Conservation (phyloP, 495 filamentous ascomycete genomes). For the Neurospora sp. region DNA sequence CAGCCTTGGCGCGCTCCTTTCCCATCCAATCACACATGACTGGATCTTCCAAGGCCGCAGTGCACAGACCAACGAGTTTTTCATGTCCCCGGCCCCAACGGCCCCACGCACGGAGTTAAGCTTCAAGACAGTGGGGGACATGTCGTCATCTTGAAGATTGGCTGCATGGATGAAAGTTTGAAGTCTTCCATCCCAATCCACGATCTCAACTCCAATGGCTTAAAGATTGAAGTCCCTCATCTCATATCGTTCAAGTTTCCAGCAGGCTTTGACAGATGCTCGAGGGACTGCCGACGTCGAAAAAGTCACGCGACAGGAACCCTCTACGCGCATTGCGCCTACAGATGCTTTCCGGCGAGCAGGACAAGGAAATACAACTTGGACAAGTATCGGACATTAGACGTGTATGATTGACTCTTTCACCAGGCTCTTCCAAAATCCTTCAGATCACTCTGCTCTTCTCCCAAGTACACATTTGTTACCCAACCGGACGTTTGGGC, state of each 20-base stretch:
- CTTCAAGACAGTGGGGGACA: not conserved
- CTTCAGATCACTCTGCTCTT: not conserved
- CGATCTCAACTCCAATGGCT: too few relatives aligned
- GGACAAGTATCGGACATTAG: not conserved
- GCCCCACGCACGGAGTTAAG: constrained; percentile 1
- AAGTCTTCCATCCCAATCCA: too few relatives aligned
- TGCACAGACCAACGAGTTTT: not conserved
- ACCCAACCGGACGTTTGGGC: not conserved
- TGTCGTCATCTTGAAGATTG: too few relatives aligned
- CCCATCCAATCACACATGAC: not conserved
- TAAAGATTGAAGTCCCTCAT: too few relatives aligned
- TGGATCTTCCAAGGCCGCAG: not conserved
- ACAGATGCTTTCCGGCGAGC: too few relatives aligned
- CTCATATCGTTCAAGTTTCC: too few relatives aligned
- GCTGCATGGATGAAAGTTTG: too few relatives aligned
- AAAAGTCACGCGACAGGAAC: not conserved
- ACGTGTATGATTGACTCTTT: not conserved
- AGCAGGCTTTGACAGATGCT: not conserved
- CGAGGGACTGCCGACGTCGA: not conserved
- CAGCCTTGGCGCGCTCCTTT: not conserved
- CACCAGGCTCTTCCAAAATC: not conserved
- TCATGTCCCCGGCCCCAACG: not conserved
- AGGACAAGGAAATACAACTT: not conserved
- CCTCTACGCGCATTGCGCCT: not conserved
- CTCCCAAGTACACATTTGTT: not conserved